Base-by-base conservation (phyloP, 2,329 filamentous ascomycete species). In the Sporothrix curviconia region DNA sequence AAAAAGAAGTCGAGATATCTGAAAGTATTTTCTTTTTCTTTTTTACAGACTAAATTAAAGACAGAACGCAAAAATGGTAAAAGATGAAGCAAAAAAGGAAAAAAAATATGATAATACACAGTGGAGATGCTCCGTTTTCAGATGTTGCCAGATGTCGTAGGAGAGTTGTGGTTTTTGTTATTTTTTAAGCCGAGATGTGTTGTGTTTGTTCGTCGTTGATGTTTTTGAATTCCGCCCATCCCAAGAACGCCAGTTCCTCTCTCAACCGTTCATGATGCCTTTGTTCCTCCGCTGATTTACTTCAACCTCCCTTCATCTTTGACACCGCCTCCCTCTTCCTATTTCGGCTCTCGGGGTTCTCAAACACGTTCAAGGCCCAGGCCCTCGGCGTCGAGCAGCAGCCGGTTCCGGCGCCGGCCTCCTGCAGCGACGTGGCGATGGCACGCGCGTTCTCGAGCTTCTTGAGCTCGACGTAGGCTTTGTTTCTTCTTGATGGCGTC, bases 401-500 rank as follows among this genome's bases (percentile, higher is more conserved):
- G 79, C 76, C 94, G 94, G 79, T 99, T 99, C 78, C 85, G 86
- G 89, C 86, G 60, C 89, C 89, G 58, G 81, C 81, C 72, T 95
- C 90, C 74, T 96, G 90, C 67, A 99, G 73, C 65, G 95, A 86
- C 65, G 80, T 74, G n/a, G 94, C 94, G 73, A 99, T 95, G 58
- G 84, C 81, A 64, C 90, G 83, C 7, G 94, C 94, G 68, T 96
- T 99, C 78, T 99, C 94, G 67, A 99, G 95, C 81, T 95, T 94
- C 77, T 95, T 90, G 70, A 99, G 83, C 75, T 97, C 94, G 63
- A 99, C 84, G 73, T 99, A 99, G 64, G 90, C 88, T 77, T 92
- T 88, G 79, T 83, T n/a, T 95, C 87, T 97, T 99, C 89, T 97
- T 99, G 85, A 99, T 95, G 61, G 94, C 94, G 55, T 99, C 94